A percentile compares a stretch with the other conserved stretches of the same genome.
These are phyloP conservation scores for Medicago ruthenica DNA, from an alignment of 306 rosid species.

Conservation along the genomic window DNA sequence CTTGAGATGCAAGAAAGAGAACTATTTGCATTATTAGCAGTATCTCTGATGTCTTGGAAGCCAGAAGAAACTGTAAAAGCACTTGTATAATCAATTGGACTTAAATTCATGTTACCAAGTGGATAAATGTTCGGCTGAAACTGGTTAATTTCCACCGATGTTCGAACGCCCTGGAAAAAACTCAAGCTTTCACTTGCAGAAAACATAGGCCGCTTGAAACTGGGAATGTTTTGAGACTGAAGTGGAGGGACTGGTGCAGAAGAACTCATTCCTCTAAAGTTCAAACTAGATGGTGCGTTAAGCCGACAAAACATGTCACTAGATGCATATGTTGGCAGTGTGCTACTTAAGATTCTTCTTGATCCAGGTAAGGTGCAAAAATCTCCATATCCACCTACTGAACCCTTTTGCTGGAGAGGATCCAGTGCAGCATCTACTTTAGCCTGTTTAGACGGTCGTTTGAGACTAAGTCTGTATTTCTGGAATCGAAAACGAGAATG, in stretches of 20 bases:
- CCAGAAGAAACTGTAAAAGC: background rate
- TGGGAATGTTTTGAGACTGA: constrained; percentile 52
- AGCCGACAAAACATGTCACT: constrained; percentile 53
- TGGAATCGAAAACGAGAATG: constrained; percentile 47
- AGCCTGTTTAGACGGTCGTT: constrained; percentile 54
- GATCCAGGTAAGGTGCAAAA: constrained; percentile 50
- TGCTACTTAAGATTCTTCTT: constrained; percentile 49
- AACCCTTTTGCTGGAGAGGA: constrained; percentile 52
- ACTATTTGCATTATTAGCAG: background rate
- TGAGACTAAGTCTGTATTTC: constrained; percentile 75
- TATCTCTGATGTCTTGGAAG: background rate
- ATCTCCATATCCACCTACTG: constrained; percentile 63
- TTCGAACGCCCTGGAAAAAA: constrained; percentile 50
- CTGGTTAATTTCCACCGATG: constrained; percentile 50
- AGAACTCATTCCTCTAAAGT: constrained; percentile 57
- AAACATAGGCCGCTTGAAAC: constrained; percentile 38
- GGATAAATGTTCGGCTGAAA: constrained; percentile 51
- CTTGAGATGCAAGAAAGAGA: background rate
- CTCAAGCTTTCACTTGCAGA: constrained; percentile 57
- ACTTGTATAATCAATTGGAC: constrained; percentile 33
- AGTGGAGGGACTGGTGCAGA: constrained; percentile 49
- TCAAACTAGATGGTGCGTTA: constrained; percentile 59
- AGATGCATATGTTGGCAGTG: constrained; percentile 59
- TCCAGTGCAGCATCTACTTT: constrained; percentile 52
- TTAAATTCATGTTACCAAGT: constrained; percentile 45